Base-by-base conservation (phyloP, 179 eudicot species). In the Silene coronaria region DNA sequence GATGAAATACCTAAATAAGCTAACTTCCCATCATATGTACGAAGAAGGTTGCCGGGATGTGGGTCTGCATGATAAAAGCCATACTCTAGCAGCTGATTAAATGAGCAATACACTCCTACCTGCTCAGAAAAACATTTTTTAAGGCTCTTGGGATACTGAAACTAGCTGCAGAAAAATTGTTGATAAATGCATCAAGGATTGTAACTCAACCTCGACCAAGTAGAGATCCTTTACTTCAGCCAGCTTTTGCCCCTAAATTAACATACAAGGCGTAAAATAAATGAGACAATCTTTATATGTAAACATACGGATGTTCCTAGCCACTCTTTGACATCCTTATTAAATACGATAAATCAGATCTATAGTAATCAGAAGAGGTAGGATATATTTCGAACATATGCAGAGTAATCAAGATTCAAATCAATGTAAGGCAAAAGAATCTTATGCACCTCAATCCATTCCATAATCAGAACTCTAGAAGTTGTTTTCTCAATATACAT, bases 11-110 rank as follows among this genome's bases (percentile, higher is more conserved):
- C 99, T 84, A 95, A 71, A 88, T 95, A 95, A 38, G 99, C 99
- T 76, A 95, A 86, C 78, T 92, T 92, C 68, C 99, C 97, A 80
- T 92, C 99, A 83, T 78, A 75, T 74, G 97, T 92, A 26, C 97
- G 97, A 58, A 95, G 87, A 66, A 95, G 89, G 85, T 95, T 95
- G 80, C 99, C 99, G 80, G 99, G 99, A 82, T 95, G 99, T 60
- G 99, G 99, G 88, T 95, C 99, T 13, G 99, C 99, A 60, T 95
- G 99, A 86, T 95, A 95, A 82, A 95, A 95, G 32, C 99, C 99
- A 84, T 69, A 83, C 84, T 95, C 99, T 63, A 95, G 90, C 83
- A 95, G 92, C 84, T 95, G 99, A 84, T 90, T 91, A 80, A 95
- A 89, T 61, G 99, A 92, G 84, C 97, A 92, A 85, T 92, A 95